Percentiles rank a stretch among this genome's conserved stretches.
phyloP scores from a whole-genome alignment of 2,329 filamentous ascomycete species.

The Gaeumannomyces sp. region DNA sequence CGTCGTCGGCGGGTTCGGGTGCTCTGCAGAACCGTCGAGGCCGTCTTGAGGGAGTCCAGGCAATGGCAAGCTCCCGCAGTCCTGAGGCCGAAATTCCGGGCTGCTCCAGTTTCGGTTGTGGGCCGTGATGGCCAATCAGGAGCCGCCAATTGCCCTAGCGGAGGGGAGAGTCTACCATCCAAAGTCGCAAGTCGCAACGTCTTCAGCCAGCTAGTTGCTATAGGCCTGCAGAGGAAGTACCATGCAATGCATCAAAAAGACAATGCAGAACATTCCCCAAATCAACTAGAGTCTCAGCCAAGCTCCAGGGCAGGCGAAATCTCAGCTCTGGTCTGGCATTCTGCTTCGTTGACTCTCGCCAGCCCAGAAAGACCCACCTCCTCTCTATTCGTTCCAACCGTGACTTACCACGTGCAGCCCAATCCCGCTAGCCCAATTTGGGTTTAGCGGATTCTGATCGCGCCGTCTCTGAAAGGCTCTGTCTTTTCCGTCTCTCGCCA shows the following conservation, averaged over 20 bases:
- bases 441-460: constrained; percentile 1
- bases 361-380: neutral
- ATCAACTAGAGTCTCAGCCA: neutral
- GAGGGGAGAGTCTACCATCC: neutral
- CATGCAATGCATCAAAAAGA: neutral
- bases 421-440: neutral
- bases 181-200: neutral
- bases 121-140: neutral
- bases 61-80: constrained; percentile 2
- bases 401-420: constrained; percentile 18
- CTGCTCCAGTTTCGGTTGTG: neutral
- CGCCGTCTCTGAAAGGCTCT: constrained; percentile 8
- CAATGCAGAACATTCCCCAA: neutral
- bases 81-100: neutral
- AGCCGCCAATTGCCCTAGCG: neutral
- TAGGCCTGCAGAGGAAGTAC: neutral
- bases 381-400: constrained; percentile 13
- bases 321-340: neutral
- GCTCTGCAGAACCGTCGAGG: neutral
- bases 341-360: constrained; percentile 12
- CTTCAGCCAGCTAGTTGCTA: neutral
- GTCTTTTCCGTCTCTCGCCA: constrained; percentile 6
- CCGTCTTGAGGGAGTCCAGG: constrained; percentile 3
- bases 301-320: neutral
- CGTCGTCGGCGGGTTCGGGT: constrained; percentile 1